Percentiles rank a stretch among this genome's conserved stretches.
phyloP scores from a whole-genome alignment of 768 basidiomycete genomes.

The Suillus luteus region DNA sequence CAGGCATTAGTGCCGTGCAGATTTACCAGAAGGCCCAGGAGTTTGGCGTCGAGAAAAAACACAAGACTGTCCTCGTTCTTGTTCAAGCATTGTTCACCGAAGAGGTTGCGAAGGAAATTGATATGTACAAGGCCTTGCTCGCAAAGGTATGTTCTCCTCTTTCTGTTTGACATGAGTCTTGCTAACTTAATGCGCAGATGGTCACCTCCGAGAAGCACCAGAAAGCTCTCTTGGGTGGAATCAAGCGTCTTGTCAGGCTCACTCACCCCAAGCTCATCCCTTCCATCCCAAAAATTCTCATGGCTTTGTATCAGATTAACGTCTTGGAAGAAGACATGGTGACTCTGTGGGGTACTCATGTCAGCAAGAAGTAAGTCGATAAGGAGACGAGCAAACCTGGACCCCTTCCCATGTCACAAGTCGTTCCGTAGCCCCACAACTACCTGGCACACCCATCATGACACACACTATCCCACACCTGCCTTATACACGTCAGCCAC shows the following conservation, averaged over 20 bases:
- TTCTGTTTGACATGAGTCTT: not conserved
- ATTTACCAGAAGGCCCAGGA: conserved; percentile 91
- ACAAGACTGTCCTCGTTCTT: conserved; percentile 83
- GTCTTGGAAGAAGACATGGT: conserved; percentile 90
- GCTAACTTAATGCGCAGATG: conserved; percentile 51
- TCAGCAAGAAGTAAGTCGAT: conserved; percentile 95
- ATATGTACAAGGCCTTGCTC: conserved; percentile 66
- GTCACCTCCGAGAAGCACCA: conserved; percentile 93
- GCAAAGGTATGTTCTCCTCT: conserved; percentile 57
- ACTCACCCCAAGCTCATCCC: conserved; percentile 70
- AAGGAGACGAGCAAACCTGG: conserved; percentile 88
- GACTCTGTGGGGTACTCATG: conserved; percentile 92
- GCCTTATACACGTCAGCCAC: conserved; percentile 47
- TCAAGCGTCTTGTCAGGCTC: conserved; percentile 85
- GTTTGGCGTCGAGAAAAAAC: conserved; percentile 90
- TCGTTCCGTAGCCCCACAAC: conserved; percentile 52
- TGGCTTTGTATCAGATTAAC: conserved; percentile 91
- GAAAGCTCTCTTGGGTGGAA: conserved; percentile 89
- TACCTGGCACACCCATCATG: conserved; percentile 74
- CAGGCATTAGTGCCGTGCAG: conserved; percentile 47
- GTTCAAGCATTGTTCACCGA: conserved; percentile 83
- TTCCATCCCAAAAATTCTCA: conserved; percentile 85
- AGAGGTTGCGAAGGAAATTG: conserved; percentile 65
- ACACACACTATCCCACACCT: conserved; percentile 55
- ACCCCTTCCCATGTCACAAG: conserved; percentile 72